Percentiles rank a stretch among this genome's conserved stretches.
phyloP scores from a whole-genome alignment of 495 filamentous ascomycete species.

The Penicillium crystallinum region DNA sequence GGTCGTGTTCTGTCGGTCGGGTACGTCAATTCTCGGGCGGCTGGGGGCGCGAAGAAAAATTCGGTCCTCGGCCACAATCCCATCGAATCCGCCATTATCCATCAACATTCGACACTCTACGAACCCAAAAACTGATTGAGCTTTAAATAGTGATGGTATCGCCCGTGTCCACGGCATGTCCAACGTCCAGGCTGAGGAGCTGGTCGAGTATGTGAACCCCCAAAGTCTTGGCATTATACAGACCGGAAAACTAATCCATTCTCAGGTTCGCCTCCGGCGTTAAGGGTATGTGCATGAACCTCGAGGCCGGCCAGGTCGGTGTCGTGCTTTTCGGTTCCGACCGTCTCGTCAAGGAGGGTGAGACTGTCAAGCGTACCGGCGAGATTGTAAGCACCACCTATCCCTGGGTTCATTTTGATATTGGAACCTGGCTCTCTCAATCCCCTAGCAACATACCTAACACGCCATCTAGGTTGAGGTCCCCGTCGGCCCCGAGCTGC shows the following conservation, averaged over 20 bases:
- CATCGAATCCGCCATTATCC: slow-evolving; percentile 23
- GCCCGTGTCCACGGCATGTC: slow-evolving; percentile 99
- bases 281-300: slow-evolving; percentile 99
- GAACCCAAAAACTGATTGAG: slow-evolving; percentile 19
- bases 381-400: slow-evolving; percentile 72
- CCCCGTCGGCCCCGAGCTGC: slow-evolving; percentile 84
- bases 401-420: slow-evolving; percentile 9
- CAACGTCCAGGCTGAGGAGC: slow-evolving; percentile 99
- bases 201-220: slow-evolving; percentile 83
- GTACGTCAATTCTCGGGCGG: slow-evolving; percentile 56
- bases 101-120: slow-evolving; percentile 6
- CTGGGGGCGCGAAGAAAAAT: slow-evolving; percentile 32
- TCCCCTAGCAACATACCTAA: slow-evolving; percentile 12
- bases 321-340: slow-evolving; percentile 99
- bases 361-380: slow-evolving; percentile 99
- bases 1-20: slow-evolving; percentile 98
- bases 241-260: slow-evolving; percentile 35
- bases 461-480: slow-evolving; percentile 75
- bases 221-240: slow-evolving; percentile 19
- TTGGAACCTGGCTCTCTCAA: not conserved
- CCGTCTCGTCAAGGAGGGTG: slow-evolving; percentile 98
- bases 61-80: slow-evolving; percentile 25
- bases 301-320: slow-evolving; percentile 99
- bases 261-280: slow-evolving; percentile 96
- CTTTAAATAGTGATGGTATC: slow-evolving; percentile 86